These are phyloP conservation scores for Bipolaris cookei DNA, from an alignment of 2,329 filamentous ascomycete genomes.

Conservation along the genomic window DNA sequence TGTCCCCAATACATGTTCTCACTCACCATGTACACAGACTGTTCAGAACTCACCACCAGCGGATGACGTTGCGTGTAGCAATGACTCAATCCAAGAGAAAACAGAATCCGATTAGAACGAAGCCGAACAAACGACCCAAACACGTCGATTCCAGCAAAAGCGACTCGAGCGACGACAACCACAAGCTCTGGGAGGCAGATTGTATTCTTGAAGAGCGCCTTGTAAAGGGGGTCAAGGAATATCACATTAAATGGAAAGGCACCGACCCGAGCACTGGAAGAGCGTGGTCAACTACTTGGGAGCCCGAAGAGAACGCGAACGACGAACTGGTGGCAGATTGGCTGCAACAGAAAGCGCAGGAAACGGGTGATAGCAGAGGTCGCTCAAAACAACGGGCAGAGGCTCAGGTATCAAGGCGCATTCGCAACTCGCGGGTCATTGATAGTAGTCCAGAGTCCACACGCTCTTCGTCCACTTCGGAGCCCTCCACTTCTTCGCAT, in stretches of 20 bases:
- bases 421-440: constrained; percentile 17
- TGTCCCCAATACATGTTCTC: not conserved
- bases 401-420: constrained; percentile 3
- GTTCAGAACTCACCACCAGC: constrained; percentile 7
- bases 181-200: constrained; percentile 16
- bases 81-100: constrained; percentile 39
- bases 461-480: not conserved
- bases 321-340: constrained; percentile 44
- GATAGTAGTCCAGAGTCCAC: constrained; percentile 25
- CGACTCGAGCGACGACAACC: constrained; percentile 1
- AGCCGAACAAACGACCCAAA: constrained; percentile 26
- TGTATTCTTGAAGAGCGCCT: constrained; percentile 26
- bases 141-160: constrained; percentile 18
- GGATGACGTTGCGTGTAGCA: constrained; percentile 27
- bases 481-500: constrained; percentile 10
- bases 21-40: constrained; percentile 31
- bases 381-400: not conserved
- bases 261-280: constrained; percentile 56
- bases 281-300: constrained; percentile 61
- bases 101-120: constrained; percentile 18
- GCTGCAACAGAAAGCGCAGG: constrained; percentile 15
- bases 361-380: not conserved
- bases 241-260: constrained; percentile 64
- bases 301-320: constrained; percentile 47
- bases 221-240: constrained; percentile 45